Percentiles rank a stretch among this genome's conserved stretches.
Evolutionary conservation across 2,329 filamentous ascomycete species (phyloP).

Genomic region (Ceratocystis albifundus): DNA sequence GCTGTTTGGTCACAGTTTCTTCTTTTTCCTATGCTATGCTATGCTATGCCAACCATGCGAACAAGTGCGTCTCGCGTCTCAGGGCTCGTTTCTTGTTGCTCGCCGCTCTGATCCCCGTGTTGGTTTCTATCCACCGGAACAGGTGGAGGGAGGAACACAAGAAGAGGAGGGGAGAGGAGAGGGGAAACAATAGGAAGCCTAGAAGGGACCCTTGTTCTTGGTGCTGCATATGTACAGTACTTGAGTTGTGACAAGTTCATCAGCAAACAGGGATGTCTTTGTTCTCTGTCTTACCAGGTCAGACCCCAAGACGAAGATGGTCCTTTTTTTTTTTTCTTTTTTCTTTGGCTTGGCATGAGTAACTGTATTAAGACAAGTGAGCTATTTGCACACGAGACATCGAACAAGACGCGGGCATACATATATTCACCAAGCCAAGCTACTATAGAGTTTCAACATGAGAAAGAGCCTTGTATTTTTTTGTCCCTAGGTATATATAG

Average conservation of each 20-base stretch:
- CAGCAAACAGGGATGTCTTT: neutral
- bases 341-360: slow-evolving; percentile 2
- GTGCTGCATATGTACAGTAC: neutral
- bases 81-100: too few species aligned
- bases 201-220: neutral
- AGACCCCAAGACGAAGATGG: neutral
- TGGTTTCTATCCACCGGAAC: too few species aligned
- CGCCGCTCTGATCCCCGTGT: too few species aligned
- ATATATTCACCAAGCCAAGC: neutral
- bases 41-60: too few species aligned
- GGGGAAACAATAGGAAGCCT: neutral
- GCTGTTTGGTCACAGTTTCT: neutral
- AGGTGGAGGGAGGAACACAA: too few species aligned
- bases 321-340: neutral
- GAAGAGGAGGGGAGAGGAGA: neutral
- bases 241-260: neutral
- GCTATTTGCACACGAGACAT: neutral
- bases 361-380: neutral
- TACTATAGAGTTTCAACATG: neutral
- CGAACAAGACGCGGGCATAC: neutral
- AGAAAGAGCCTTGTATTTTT: neutral
- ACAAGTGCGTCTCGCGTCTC: too few species aligned
- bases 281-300: neutral
- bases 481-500: neutral
- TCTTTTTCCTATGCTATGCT: too few species aligned